A percentile compares a stretch with the other conserved stretches of the same genome.
These are phyloP conservation scores for Eudorina sp. DNA, from an alignment of 139 green algal species.

Conservation along the genomic window DNA sequence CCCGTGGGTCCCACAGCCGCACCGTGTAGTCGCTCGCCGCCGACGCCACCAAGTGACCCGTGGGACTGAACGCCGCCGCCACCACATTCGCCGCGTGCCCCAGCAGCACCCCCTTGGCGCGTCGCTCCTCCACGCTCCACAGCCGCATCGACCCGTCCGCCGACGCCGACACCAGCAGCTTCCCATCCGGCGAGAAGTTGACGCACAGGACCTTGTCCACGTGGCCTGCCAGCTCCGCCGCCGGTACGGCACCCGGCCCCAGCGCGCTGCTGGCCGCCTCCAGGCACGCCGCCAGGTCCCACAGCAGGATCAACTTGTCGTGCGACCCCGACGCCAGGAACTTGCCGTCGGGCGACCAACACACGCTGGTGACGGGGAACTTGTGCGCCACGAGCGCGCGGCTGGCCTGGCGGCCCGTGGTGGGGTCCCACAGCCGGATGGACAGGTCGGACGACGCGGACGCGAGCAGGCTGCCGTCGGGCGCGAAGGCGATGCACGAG, in stretches of 20 bases:
- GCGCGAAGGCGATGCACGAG: background rate
- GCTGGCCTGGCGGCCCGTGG: constrained; percentile 11
- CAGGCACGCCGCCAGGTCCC: background rate
- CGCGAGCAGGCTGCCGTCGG: constrained; percentile 3
- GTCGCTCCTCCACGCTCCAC: background rate
- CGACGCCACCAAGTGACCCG: constrained; percentile 4
- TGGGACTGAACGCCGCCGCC: constrained; percentile 30
- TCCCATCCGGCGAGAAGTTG: constrained; percentile 20
- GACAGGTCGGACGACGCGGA: constrained; percentile 13
- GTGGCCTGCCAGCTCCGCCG: constrained; percentile 17
- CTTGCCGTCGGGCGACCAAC: background rate
- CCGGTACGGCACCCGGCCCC: background rate
- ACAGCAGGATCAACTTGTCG: constrained; percentile 45
- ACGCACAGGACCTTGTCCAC: constrained; percentile 22
- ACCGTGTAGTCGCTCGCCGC: constrained; percentile 46
- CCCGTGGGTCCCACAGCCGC: constrained; percentile 31
- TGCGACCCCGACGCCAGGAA: constrained; percentile 11
- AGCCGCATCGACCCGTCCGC: constrained; percentile 40
- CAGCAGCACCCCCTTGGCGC: constrained; percentile 18
- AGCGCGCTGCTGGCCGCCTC: background rate
- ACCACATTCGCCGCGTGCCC: constrained; percentile 35
- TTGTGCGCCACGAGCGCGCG: constrained; percentile 38
- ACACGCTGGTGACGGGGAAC: constrained; percentile 23
- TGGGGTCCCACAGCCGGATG: constrained; percentile 37
- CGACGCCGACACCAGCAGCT: constrained; percentile 13